phyloP scores from a whole-genome alignment of 768 basidiomycete genomes.

The Hebeloma cylindrosporum region DNA sequence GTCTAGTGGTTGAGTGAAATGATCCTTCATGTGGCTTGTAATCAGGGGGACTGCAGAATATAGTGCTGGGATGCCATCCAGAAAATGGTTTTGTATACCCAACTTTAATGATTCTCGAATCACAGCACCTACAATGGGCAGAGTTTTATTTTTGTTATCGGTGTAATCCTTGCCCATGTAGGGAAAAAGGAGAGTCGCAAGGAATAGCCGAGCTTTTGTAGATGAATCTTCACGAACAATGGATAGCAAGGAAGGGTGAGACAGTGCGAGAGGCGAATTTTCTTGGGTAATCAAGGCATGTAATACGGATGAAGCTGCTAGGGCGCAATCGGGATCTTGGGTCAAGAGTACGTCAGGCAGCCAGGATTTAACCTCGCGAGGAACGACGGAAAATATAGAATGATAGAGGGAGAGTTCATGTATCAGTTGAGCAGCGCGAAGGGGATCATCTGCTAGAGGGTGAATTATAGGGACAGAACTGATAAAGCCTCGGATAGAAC shows the following conservation, averaged over 20 bases:
- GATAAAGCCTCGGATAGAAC: not conserved
- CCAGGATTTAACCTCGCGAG: conserved; percentile 38
- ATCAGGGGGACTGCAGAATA: conserved; percentile 53
- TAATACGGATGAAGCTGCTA: conserved; percentile 62
- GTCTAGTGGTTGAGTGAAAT: conserved; percentile 6
- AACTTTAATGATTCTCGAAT: conserved; percentile 86
- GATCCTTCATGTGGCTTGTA: conserved; percentile 11
- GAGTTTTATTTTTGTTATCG: conserved; percentile 63
- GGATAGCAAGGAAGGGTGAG: conserved; percentile 50
- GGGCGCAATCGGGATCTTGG: conserved; percentile 39
- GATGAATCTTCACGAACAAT: conserved; percentile 37
- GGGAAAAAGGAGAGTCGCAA: conserved; percentile 77
- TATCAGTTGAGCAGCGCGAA: conserved; percentile 75
- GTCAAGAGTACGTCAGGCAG: conserved; percentile 42
- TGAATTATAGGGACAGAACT: conserved; percentile 1
- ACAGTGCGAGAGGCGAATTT: conserved; percentile 33
- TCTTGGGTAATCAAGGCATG: conserved; percentile 41
- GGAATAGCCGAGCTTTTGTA: conserved; percentile 63
- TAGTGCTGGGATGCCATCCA: conserved; percentile 71
- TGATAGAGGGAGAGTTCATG: conserved; percentile 68
- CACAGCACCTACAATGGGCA: conserved; percentile 62
- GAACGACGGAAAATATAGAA: conserved; percentile 59
- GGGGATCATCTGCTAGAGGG: conserved; percentile 67
- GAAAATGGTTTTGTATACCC: conserved; percentile 71
- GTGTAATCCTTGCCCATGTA: conserved; percentile 57